phyloP scores from a whole-genome alignment of 306 rosid species.

The Trifolium subterraneum region DNA sequence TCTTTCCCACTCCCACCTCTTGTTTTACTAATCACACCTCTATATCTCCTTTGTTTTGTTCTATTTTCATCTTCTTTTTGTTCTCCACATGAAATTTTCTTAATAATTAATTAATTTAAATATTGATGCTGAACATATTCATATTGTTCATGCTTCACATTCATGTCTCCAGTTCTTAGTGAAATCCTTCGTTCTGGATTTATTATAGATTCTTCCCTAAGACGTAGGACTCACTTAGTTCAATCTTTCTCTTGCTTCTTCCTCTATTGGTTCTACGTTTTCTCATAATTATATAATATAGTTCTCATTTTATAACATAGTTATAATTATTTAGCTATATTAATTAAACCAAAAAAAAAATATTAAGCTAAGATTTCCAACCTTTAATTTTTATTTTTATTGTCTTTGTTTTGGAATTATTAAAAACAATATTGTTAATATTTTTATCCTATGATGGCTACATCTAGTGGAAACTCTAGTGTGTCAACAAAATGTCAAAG shows the following conservation, averaged over 20 bases:
- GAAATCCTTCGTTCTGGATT: constrained; percentile 94
- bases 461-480: constrained; percentile 78
- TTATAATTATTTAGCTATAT: constrained; percentile 1
- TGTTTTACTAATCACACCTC: constrained; percentile 1
- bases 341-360: background rate
- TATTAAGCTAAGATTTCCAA: background rate
- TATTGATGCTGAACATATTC: constrained; percentile 44
- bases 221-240: constrained; percentile 86
- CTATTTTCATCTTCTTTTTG: too few relatives aligned
- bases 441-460: constrained; percentile 66
- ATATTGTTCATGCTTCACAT: constrained; percentile 61
- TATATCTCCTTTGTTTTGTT: constrained; percentile 32
- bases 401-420: constrained; percentile 7
- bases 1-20: constrained; percentile 5
- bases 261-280: constrained; percentile 98
- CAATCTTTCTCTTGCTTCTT: constrained; percentile 97
- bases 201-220: constrained; percentile 77
- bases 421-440: background rate
- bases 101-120: background rate
- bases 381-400: background rate
- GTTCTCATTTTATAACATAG: background rate
- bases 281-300: constrained; percentile 48
- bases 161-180: constrained; percentile 94
- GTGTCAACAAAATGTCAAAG: constrained; percentile 48
- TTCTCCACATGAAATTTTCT: background rate